Percentiles rank a stretch among this genome's conserved stretches.
Conservation (phyloP, 495 filamentous ascomycete genomes). For the Extremus antarcticus region DNA sequence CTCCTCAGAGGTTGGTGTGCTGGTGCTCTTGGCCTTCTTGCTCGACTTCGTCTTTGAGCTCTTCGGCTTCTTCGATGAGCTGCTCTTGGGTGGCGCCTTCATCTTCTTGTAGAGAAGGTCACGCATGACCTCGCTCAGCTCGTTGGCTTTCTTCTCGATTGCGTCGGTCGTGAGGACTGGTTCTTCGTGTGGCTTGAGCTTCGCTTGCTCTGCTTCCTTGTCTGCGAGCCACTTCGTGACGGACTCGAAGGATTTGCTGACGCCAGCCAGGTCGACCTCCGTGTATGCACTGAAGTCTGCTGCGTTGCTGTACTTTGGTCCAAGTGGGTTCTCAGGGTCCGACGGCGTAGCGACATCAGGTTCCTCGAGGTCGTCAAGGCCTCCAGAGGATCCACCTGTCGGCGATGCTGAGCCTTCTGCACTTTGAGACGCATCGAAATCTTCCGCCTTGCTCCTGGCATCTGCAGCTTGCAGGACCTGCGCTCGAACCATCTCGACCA, state of each 20-base stretch:
- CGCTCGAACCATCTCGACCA: slow-evolving; percentile 42
- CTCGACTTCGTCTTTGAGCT: slow-evolving; percentile 21
- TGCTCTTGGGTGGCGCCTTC: slow-evolving; percentile 33
- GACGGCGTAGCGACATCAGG: slow-evolving; percentile 33
- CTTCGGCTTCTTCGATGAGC: slow-evolving; percentile 31
- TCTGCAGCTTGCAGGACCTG: slow-evolving; percentile 35
- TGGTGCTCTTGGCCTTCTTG: slow-evolving; percentile 13
- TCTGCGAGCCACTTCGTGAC: slow-evolving; percentile 57
- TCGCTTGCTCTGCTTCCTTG: slow-evolving; percentile 50
- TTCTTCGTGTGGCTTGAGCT: slow-evolving; percentile 55
- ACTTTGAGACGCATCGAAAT: slow-evolving; percentile 31
- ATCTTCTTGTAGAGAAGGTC: slow-evolving; percentile 65
- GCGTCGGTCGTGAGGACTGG: slow-evolving; percentile 60
- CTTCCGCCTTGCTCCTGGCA: slow-evolving; percentile 38
- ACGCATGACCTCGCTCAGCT: slow-evolving; percentile 54
- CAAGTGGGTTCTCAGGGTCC: slow-evolving; percentile 19
- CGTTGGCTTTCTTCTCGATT: slow-evolving; percentile 44
- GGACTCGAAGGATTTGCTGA: slow-evolving; percentile 38
- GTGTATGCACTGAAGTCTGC: slow-evolving; percentile 46
- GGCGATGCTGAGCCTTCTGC: slow-evolving; percentile 30
- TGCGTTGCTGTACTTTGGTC: slow-evolving; percentile 28
- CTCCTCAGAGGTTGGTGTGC: slow-evolving; percentile 5
- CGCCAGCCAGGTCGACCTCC: slow-evolving; percentile 49
- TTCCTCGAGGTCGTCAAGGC: slow-evolving; percentile 56
- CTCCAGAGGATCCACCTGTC: slow-evolving; percentile 32